These are phyloP conservation scores for Chaetomium tenue DNA, from an alignment of 495 filamentous ascomycete species.

Conservation along the genomic window DNA sequence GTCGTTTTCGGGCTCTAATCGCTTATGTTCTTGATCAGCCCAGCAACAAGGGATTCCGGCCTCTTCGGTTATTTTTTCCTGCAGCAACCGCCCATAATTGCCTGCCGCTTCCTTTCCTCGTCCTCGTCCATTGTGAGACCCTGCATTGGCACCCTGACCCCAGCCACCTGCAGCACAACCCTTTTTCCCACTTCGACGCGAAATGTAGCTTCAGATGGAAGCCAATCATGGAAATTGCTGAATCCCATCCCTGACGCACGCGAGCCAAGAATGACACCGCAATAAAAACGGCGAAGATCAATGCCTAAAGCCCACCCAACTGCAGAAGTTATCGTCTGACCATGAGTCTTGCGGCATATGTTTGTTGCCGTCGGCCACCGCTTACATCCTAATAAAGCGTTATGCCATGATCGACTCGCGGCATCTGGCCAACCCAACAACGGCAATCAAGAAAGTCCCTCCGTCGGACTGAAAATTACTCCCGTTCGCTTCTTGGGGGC, in stretches of 20 bases:
- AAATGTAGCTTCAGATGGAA: constrained; percentile 12
- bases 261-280: constrained; percentile 14
- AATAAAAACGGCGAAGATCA: constrained; percentile 15
- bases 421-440: too few species aligned
- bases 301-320: constrained; percentile 6
- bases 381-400: neutral
- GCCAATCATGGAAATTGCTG: constrained; percentile 22
- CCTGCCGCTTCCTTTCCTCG: neutral
- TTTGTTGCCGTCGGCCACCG: neutral
- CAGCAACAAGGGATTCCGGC: neutral
- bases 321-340: constrained; percentile 18
- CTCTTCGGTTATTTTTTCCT: neutral
- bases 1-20: too few species aligned
- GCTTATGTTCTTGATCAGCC: neutral
- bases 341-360: constrained; percentile 7
- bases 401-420: too few species aligned
- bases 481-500: neutral
- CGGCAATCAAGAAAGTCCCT: neutral
- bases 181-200: constrained; percentile 3
- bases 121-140: too few species aligned
- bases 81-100: neutral
- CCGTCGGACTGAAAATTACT: neutral
- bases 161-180: constrained; percentile 4
- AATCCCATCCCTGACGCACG: constrained; percentile 6
- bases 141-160: constrained; percentile 7